Evolutionary conservation across 306 rosid genomes (phyloP).

Genomic region (Urtica urens): DNA sequence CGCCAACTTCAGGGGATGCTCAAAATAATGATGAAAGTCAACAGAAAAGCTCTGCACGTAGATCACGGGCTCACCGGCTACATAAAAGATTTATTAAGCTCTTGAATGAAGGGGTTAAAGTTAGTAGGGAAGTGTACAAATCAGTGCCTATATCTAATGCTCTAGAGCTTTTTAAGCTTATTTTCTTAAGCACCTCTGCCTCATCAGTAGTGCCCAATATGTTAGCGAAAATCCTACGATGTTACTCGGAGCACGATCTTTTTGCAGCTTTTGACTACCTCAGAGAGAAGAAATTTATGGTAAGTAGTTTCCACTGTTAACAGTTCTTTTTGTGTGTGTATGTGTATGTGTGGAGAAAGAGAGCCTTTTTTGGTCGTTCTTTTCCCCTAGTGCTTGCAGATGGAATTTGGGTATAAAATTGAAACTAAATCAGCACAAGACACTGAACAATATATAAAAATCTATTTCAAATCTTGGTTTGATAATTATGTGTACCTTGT

Average conservation of each 20-base stretch:
- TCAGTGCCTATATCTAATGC: conserved; percentile 91
- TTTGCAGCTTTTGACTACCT: conserved; percentile 92
- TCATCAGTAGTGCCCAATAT: conserved; percentile 53
- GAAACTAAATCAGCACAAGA: too few species aligned
- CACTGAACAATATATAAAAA: too few species aligned
- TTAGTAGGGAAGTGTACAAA: conserved; percentile 45
- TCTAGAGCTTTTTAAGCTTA: conserved; percentile 93
- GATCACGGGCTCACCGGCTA: conserved; percentile 36
- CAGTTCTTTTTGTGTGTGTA: too few species aligned
- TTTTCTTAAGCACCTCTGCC: conserved; percentile 69
- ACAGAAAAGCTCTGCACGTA: conserved; percentile 23
- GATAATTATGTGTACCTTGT: not conserved
- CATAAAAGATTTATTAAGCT: conserved; percentile 48
- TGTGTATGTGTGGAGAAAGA: too few species aligned
- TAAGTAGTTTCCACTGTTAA: too few species aligned
- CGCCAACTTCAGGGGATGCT: conserved; percentile 28
- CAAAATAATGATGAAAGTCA: conserved; percentile 29
- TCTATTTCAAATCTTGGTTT: too few species aligned
- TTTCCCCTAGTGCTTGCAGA: too few species aligned
- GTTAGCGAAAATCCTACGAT: conserved; percentile 68
- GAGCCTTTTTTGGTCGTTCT: too few species aligned
- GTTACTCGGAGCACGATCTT: conserved; percentile 87
- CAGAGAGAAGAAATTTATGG: conserved; percentile 73
- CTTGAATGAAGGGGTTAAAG: conserved; percentile 38
- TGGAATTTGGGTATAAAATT: too few species aligned